A percentile compares a stretch with the other conserved stretches of the same genome.
Conservation (phyloP, 176 grass and related monocot genomes). For the Canna indica region DNA sequence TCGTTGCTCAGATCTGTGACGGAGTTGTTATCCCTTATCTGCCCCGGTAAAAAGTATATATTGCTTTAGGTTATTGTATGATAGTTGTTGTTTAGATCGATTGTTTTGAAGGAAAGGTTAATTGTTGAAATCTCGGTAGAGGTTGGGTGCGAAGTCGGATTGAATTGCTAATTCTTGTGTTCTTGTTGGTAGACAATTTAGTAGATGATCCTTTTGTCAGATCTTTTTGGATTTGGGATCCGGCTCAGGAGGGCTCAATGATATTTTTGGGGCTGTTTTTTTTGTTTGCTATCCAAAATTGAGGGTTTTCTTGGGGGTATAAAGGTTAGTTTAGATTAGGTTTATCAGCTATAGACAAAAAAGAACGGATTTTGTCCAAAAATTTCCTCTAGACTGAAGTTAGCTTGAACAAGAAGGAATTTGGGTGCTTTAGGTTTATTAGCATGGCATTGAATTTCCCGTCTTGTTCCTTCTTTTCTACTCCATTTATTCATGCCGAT, state of each 20-base stretch:
- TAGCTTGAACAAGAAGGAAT: background rate
- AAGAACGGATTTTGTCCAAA: background rate
- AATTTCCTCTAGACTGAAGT: background rate
- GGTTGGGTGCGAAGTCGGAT: background rate
- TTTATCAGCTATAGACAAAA: background rate
- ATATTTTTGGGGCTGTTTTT: background rate
- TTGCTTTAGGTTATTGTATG: no score
- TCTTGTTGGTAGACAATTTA: background rate
- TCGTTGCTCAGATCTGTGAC: background rate
- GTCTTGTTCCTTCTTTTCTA: background rate
- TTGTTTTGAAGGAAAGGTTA: background rate
- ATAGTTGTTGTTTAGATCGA: background rate
- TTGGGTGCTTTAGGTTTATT: background rate
- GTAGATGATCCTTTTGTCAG: background rate
- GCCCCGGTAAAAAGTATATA: no score
- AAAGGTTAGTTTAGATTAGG: background rate
- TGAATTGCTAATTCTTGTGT: background rate
- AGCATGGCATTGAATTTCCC: background rate
- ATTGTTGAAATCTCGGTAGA: background rate
- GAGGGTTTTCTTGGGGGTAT: constrained; percentile 5
- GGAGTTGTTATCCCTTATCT: background rate
- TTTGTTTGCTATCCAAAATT: constrained; percentile 12
- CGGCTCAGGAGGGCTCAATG: background rate
- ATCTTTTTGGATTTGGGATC: background rate
- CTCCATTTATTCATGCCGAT: background rate